Evolutionary conservation across 495 filamentous ascomycete genomes (phyloP).

Genomic region (Penicillium arizonense): DNA sequence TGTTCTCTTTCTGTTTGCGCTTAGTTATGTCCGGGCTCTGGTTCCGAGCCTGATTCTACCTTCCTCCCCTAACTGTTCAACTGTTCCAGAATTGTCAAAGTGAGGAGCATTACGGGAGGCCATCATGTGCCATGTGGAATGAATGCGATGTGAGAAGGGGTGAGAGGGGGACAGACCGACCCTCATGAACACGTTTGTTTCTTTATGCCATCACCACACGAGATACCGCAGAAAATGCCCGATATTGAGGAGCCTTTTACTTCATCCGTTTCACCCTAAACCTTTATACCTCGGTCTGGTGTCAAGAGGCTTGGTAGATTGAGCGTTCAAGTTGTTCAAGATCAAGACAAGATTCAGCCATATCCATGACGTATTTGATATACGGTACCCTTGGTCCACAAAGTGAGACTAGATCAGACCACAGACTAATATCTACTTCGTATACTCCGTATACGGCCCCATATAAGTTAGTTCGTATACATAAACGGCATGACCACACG

Average conservation of each 20-base stretch:
- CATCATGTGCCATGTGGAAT: slow-evolving; percentile 2
- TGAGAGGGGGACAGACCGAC: slow-evolving; percentile 17
- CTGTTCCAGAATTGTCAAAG: background rate
- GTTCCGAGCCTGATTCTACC: slow-evolving; percentile 4
- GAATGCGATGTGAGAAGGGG: slow-evolving; percentile 7
- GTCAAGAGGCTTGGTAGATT: too few relatives aligned
- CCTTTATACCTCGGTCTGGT: too few relatives aligned
- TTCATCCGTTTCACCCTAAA: too few relatives aligned
- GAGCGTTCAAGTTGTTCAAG: too few relatives aligned
- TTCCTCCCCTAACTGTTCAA: slow-evolving; percentile 7
- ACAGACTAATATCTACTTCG: background rate
- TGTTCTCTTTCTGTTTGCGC: slow-evolving; percentile 9
- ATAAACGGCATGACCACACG: slow-evolving; percentile 3
- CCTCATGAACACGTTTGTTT: slow-evolving; percentile 24
- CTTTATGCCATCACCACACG: slow-evolving; percentile 31
- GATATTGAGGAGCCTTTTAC: slow-evolving; percentile 30
- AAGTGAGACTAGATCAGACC: background rate
- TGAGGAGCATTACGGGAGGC: slow-evolving; percentile 2
- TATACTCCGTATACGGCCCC: background rate
- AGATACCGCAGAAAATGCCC: slow-evolving; percentile 36
- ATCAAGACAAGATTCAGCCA: too few relatives aligned
- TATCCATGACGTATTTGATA: slow-evolving; percentile 3
- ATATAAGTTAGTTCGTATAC: background rate
- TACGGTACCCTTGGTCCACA: background rate
- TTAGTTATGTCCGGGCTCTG: slow-evolving; percentile 11